These are phyloP conservation scores for Aspergillus kassunensis DNA, from an alignment of 495 filamentous ascomycete species.

Conservation along the genomic window DNA sequence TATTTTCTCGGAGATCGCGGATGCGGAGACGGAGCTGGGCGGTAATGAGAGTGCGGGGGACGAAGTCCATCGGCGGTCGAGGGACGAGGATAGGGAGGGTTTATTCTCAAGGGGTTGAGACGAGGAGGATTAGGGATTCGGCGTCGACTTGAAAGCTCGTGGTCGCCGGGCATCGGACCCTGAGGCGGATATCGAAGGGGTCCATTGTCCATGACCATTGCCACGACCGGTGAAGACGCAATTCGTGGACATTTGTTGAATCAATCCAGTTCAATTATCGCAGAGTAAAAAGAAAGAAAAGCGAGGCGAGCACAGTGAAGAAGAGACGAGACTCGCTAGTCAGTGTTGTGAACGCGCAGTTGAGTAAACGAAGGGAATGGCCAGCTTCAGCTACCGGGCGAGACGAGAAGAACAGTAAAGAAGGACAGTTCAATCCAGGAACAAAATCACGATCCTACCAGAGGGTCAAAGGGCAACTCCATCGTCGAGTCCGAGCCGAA, in stretches of 20 bases:
- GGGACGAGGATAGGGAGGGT: conserved; percentile 29
- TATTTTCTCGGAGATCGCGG: conserved; percentile 30
- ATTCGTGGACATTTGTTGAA: conserved; percentile 46
- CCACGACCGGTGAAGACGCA: conserved; percentile 39
- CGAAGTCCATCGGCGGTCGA: conserved; percentile 20
- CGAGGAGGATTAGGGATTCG: conserved; percentile 31
- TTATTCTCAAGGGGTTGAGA: conserved; percentile 32
- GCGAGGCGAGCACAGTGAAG: neutral
- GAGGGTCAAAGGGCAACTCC: conserved; percentile 22
- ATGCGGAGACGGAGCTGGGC: conserved; percentile 13
- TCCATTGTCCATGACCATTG: conserved; percentile 50
- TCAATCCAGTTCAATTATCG: neutral
- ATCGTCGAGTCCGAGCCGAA: conserved; percentile 9
- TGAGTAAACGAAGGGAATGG: conserved; percentile 16
- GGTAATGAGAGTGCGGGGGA: conserved; percentile 22
- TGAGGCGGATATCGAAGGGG: conserved; percentile 33
- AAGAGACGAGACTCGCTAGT: conserved; percentile 8
- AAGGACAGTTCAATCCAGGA: conserved; percentile 14
- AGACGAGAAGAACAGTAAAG: conserved; percentile 7
- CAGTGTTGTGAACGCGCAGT: conserved; percentile 2
- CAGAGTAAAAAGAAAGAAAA: neutral
- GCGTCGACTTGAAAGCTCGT: conserved; percentile 33
- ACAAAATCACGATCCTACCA: conserved; percentile 26
- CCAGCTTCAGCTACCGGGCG: conserved; percentile 13
- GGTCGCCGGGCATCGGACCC: conserved; percentile 25